A percentile compares a stretch with the other conserved stretches of the same genome.
Evolutionary conservation across 73 alveolate species (phyloP).

Genomic region (Blepharisma japonicum): DNA sequence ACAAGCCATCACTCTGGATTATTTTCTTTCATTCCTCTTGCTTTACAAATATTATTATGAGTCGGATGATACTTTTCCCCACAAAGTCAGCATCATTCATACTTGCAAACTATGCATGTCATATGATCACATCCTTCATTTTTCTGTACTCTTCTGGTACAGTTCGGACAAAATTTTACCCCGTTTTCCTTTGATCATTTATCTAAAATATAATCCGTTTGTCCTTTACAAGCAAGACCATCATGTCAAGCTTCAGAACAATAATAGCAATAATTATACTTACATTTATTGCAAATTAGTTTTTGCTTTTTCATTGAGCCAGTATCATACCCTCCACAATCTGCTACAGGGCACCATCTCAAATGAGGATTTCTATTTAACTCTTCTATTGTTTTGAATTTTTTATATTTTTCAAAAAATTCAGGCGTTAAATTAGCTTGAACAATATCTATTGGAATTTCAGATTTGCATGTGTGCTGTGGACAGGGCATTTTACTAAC

Average conservation of each 20-base stretch:
- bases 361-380: neutral
- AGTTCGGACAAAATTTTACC: constrained; percentile 15
- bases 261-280: neutral
- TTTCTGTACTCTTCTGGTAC: neutral
- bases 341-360: constrained; percentile 5
- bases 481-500: constrained; percentile 5
- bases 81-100: neutral
- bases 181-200: neutral
- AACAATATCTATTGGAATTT: neutral
- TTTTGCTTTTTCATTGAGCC: neutral
- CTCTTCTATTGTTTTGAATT: neutral
- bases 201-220: neutral
- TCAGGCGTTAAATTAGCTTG: neutral
- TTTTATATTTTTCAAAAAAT: neutral
- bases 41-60: no score
- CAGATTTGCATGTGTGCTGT: neutral
- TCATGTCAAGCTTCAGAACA: constrained; percentile 8
- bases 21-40: neutral
- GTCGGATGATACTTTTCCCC: no score
- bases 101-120: neutral
- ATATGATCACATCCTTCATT: constrained; percentile 7
- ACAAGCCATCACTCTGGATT: neutral
- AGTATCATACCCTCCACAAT: neutral
- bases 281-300: constrained; percentile 1
- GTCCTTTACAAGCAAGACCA: neutral